Percentiles rank a stretch among this genome's conserved stretches.
Evolutionary conservation across 2,329 filamentous ascomycete genomes (phyloP).

Genomic region (Aschersonia sp.): DNA sequence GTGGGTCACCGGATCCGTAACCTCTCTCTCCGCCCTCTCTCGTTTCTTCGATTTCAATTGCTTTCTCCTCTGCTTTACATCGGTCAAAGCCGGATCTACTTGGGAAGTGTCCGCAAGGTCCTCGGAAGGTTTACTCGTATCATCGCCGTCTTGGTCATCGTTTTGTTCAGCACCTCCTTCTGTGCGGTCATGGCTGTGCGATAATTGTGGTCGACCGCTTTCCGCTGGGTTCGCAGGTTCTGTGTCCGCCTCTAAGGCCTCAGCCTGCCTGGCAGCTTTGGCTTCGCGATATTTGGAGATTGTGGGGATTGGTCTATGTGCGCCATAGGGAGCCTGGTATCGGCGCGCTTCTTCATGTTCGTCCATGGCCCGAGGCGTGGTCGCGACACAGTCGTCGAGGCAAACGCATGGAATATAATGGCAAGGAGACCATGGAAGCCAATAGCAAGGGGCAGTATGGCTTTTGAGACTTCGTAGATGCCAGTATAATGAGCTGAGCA

Average conservation of each 20-base stretch:
- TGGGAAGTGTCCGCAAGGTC: conserved; percentile 20
- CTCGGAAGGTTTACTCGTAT: conserved; percentile 2
- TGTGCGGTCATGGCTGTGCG: background rate
- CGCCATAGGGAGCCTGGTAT: conserved; percentile 26
- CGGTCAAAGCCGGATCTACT: conserved; percentile 18
- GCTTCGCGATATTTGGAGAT: conserved; percentile 33
- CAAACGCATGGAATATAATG: background rate
- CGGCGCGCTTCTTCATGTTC: conserved; percentile 22
- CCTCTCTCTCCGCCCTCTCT: conserved; percentile 38
- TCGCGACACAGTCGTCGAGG: conserved; percentile 2
- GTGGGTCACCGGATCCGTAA: conserved; percentile 61
- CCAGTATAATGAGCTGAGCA: background rate
- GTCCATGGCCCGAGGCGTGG: conserved; percentile 20
- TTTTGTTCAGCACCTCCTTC: too few species aligned
- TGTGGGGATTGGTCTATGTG: conserved; percentile 30
- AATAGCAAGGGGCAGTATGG: background rate
- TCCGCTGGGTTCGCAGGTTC: conserved; percentile 2
- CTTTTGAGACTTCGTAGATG: background rate
- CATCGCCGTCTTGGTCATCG: background rate
- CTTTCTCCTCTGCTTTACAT: conserved; percentile 32
- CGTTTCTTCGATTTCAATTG: conserved; percentile 28
- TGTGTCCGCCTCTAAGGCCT: conserved; percentile 18
- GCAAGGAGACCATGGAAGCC: background rate
- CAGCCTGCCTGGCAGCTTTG: conserved; percentile 25
- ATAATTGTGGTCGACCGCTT: background rate